phyloP scores from a whole-genome alignment of 108 stramenopile genomes.

The Cyclostephanos invisitatus region DNA sequence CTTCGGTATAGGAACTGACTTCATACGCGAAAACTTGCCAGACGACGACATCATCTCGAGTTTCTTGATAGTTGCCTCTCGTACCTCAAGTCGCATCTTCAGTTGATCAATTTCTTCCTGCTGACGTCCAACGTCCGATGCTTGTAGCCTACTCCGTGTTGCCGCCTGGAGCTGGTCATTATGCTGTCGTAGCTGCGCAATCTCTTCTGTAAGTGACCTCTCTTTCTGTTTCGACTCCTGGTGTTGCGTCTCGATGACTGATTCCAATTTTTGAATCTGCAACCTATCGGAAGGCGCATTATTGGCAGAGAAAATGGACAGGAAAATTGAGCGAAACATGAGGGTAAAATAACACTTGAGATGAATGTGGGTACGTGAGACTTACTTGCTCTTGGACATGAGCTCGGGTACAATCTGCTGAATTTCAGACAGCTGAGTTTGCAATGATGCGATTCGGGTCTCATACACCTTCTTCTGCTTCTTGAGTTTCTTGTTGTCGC shows the following conservation, averaged over 20 bases:
- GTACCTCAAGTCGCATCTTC: constrained; percentile 42
- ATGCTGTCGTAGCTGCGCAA: constrained; percentile 27
- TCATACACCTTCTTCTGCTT: constrained; percentile 39
- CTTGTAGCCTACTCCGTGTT: constrained; percentile 41
- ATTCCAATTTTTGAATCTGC: constrained; percentile 41
- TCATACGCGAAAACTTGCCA: neutral
- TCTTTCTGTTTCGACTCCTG: constrained; percentile 22
- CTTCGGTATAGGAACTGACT: too few relatives aligned
- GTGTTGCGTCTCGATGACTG: constrained; percentile 18
- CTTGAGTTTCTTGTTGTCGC: constrained; percentile 40
- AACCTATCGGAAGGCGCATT: too few relatives aligned
- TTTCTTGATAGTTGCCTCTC: constrained; percentile 45
- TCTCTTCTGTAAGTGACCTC: constrained; percentile 21
- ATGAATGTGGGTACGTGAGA: too few relatives aligned
- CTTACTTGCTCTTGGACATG: constrained; percentile 48
- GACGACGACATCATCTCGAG: constrained; percentile 9
- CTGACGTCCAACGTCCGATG: constrained; percentile 35
- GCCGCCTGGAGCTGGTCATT: constrained; percentile 44
- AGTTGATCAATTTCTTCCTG: constrained; percentile 50
- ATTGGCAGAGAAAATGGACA: too few relatives aligned
- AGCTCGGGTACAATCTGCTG: constrained; percentile 48
- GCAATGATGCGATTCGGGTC: constrained; percentile 39
- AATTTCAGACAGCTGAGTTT: constrained; percentile 44
- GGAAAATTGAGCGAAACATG: too few relatives aligned
- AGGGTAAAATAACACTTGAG: too few relatives aligned